Conservation (phyloP, 2,329 filamentous ascomycete genomes). For the Penicillium expansum region DNA sequence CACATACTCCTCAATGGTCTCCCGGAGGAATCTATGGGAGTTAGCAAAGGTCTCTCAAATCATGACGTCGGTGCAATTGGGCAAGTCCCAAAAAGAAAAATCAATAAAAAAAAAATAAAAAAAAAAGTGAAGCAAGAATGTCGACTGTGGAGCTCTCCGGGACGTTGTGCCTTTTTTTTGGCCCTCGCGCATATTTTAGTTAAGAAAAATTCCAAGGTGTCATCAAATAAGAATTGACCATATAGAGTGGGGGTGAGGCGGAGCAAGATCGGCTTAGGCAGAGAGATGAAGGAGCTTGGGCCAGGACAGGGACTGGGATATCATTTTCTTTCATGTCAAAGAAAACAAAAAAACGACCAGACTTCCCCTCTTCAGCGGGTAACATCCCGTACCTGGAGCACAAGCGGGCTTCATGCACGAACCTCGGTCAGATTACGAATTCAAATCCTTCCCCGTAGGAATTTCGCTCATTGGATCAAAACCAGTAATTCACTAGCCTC, state of each 20-base stretch:
- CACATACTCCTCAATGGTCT: slow-evolving; percentile 57
- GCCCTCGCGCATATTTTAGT: slow-evolving; percentile 9
- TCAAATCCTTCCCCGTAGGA: slow-evolving; percentile 23
- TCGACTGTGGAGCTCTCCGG: slow-evolving; percentile 24
- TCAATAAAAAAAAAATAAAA: slow-evolving; percentile 10
- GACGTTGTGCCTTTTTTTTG: slow-evolving; percentile 17
- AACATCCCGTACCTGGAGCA: slow-evolving; percentile 25
- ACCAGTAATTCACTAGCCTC: slow-evolving; percentile 21
- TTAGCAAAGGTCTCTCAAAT: slow-evolving; percentile 21
- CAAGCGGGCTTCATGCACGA: slow-evolving; percentile 24
- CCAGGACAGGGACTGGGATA: slow-evolving; percentile 23
- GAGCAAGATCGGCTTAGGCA: slow-evolving; percentile 31
- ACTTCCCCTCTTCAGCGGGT: slow-evolving; percentile 10
- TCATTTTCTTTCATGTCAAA: slow-evolving; percentile 9
- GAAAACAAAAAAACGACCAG: neutral
- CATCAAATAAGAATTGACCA: slow-evolving; percentile 13
- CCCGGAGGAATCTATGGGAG: slow-evolving; percentile 43
- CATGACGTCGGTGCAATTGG: slow-evolving; percentile 16
- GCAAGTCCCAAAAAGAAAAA: neutral
- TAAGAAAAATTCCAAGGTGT: slow-evolving; percentile 8
- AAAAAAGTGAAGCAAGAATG: slow-evolving; percentile 15
- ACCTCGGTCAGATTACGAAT: slow-evolving; percentile 28
- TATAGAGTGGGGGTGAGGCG: slow-evolving; percentile 24
- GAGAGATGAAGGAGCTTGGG: slow-evolving; percentile 31
- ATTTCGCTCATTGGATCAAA: slow-evolving; percentile 34